These are phyloP conservation scores for Pseudisothecium myosuroides DNA, from an alignment of 225 moss, liverwort and hornwort genomes.

Conservation along the genomic window DNA sequence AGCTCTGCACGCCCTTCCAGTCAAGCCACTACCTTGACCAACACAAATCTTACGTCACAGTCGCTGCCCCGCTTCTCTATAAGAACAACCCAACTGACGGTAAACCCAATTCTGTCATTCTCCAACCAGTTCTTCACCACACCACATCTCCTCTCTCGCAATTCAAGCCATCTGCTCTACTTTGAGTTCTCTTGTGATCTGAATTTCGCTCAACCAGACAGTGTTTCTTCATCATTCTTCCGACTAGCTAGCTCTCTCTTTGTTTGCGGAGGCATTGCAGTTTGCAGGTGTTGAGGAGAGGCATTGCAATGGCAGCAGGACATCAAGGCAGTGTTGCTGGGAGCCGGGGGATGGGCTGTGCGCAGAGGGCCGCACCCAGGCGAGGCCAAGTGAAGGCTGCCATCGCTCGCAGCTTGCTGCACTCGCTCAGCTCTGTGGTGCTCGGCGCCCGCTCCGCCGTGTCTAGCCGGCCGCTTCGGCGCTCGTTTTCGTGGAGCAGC, in stretches of 20 bases:
- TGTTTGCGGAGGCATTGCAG: no score
- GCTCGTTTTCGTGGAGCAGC: neutral
- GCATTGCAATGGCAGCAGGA: neutral
- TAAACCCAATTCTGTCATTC: neutral
- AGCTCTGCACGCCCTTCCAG: neutral
- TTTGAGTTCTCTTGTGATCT: no score
- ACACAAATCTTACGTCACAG: neutral
- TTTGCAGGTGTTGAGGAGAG: neutral
- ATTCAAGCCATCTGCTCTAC: neutral
- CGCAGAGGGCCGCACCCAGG: neutral
- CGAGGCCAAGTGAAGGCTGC: slow-evolving; percentile 5
- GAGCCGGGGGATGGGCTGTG: neutral
- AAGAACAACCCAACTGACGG: neutral
- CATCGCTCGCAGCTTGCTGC: neutral
- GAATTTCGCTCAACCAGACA: neutral
- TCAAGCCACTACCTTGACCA: neutral
- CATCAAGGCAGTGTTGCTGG: neutral
- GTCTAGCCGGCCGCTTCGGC: neutral
- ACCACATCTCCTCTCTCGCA: neutral
- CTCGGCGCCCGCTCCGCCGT: neutral
- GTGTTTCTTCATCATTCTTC: neutral
- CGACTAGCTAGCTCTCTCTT: neutral
- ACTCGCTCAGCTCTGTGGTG: neutral
- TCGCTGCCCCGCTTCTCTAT: neutral
- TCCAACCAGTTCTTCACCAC: neutral